phyloP scores from a whole-genome alignment of 805 yeast genomes.

The Ogataea paradorogensis region DNA sequence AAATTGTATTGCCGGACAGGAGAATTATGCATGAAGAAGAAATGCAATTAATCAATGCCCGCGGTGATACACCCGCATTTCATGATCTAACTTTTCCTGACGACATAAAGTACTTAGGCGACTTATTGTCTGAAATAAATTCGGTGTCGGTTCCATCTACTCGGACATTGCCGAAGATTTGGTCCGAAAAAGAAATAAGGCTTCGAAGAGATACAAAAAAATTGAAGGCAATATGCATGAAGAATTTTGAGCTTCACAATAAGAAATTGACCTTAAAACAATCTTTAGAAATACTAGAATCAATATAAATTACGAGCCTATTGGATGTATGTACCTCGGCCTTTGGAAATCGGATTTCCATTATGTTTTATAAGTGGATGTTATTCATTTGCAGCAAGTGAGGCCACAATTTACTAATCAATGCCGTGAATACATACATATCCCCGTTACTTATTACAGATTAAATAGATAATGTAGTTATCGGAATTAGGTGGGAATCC shows the following conservation, averaged over 20 bases:
- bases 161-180: constrained; percentile 50
- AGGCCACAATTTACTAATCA: no score
- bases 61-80: constrained; percentile 43
- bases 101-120: constrained; percentile 53
- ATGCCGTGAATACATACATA: no score
- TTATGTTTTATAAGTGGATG: no score
- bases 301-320: no score
- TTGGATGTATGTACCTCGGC: no score
- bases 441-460: no score
- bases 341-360: no score
- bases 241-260: neutral
- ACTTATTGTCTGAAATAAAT: constrained; percentile 34
- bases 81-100: constrained; percentile 54
- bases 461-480: no score
- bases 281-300: no score
- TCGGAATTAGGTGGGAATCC: no score
- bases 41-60: constrained; percentile 32
- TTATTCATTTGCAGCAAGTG: no score
- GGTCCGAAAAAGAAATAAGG: constrained; percentile 47
- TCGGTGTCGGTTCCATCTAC: constrained; percentile 25
- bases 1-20: constrained; percentile 46
- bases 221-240: constrained; percentile 44
- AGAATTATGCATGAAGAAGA: constrained; percentile 48
- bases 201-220: constrained; percentile 42
- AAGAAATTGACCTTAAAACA: neutral